These are phyloP conservation scores for Aulographum hederae DNA, from an alignment of 2,329 filamentous ascomycete genomes.

Conservation along the genomic window DNA sequence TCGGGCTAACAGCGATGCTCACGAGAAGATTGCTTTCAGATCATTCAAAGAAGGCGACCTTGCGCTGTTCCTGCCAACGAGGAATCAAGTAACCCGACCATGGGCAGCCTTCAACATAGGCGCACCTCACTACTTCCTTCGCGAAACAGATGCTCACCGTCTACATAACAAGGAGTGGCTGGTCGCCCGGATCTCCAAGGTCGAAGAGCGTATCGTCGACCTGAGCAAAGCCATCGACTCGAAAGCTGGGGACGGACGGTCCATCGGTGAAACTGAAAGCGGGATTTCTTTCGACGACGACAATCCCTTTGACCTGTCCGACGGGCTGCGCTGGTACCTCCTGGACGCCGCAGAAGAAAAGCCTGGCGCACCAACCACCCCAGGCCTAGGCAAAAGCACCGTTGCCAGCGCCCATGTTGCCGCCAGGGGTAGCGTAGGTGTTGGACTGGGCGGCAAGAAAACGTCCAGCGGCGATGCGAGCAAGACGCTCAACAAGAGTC, in stretches of 20 bases:
- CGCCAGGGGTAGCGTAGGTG: slow-evolving; percentile 50
- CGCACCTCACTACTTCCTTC: slow-evolving; percentile 90
- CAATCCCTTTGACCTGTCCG: slow-evolving; percentile 91
- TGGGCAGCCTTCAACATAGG: slow-evolving; percentile 99
- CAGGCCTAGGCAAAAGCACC: slow-evolving; percentile 78
- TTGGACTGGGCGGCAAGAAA: slow-evolving; percentile 12
- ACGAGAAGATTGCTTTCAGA: slow-evolving; percentile 90
- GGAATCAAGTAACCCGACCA: slow-evolving; percentile 82
- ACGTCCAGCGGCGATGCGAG: slow-evolving; percentile 27
- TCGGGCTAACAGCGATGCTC: slow-evolving; percentile 60
- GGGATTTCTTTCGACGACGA: slow-evolving; percentile 53
- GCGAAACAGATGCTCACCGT: slow-evolving; percentile 78
- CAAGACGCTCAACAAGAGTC: slow-evolving; percentile 52
- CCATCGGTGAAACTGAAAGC: slow-evolving; percentile 32
- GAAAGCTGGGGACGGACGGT: slow-evolving; percentile 24
- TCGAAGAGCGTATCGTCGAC: slow-evolving; percentile 88
- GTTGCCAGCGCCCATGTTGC: slow-evolving; percentile 78
- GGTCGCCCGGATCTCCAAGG: slow-evolving; percentile 77
- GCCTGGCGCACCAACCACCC: slow-evolving; percentile 70
- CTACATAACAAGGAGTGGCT: slow-evolving; percentile 81
- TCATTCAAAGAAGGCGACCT: slow-evolving; percentile 95
- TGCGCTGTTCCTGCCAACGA: slow-evolving; percentile 80
- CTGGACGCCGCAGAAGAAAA: slow-evolving; percentile 91
- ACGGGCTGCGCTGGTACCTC: slow-evolving; percentile 89
- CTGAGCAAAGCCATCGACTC: slow-evolving; percentile 57